These are phyloP conservation scores for Perkinsus olseni DNA, from an alignment of 169 alveolate genomes.

Conservation along the genomic window DNA sequence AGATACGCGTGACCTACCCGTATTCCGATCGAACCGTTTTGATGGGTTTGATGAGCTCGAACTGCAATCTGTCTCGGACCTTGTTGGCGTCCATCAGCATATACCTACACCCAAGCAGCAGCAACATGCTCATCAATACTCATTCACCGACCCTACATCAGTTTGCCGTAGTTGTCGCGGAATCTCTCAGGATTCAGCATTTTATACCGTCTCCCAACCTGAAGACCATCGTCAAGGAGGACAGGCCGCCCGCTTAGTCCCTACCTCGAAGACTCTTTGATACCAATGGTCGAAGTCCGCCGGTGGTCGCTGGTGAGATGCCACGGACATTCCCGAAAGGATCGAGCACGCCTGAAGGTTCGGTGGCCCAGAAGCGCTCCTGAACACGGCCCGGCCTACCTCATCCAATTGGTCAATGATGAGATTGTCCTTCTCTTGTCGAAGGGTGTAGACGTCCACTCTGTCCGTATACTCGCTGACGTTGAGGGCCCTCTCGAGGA, in stretches of 20 bases:
- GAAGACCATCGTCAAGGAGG: slow-evolving; percentile 65
- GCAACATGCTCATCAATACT: neutral
- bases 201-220: slow-evolving; percentile 78
- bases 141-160: neutral
- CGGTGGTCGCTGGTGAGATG: slow-evolving; percentile 26
- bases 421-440: neutral
- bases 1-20: neutral
- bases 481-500: slow-evolving; percentile 72
- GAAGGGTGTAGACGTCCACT: slow-evolving; percentile 48
- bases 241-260: slow-evolving; percentile 53
- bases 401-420: neutral
- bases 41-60: neutral
- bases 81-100: neutral
- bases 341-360: slow-evolving; percentile 73
- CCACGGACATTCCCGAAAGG: slow-evolving; percentile 71
- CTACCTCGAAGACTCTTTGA: slow-evolving; percentile 60
- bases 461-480: slow-evolving; percentile 76
- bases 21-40: neutral
- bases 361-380: slow-evolving; percentile 1
- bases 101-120: neutral
- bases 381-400: neutral
- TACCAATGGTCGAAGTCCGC: slow-evolving; percentile 37
- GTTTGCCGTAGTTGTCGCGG: slow-evolving; percentile 77
- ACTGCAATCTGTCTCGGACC: neutral
- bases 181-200: slow-evolving; percentile 77